Evolutionary conservation across 148 eudicot species (phyloP), one percentile per base, ranked within the genome.

Genomic region (Spergularia bocconei): DNA sequence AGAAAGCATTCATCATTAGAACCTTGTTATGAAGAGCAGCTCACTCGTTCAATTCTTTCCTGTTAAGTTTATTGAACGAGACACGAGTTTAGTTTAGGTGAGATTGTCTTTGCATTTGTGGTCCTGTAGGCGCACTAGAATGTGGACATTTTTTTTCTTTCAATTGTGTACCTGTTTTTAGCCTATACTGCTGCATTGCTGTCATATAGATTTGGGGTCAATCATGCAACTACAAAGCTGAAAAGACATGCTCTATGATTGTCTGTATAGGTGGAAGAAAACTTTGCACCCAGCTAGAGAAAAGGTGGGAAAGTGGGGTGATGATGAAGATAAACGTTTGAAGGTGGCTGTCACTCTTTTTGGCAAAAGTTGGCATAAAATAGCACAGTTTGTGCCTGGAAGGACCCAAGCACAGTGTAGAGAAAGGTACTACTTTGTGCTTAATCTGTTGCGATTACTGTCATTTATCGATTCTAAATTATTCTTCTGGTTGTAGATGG

Each of bases 391-490:
- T 84, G 96, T 94, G 53, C 89, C 91, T 79, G 98, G 98, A 52
- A 82, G 98, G 70, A 90, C 95, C 36, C 98, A 94, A 48, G 88
- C 76, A 51, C 97, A 92, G 59, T 94, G 97, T 77, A 86, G 98
- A 84, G 98, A 94, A 81, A 92, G 97, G 97, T 90, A 85, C 44
- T 23, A 29, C 9, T 15, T 64, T 56, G 53, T 55, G 33, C 66
- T 79, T 9, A 17, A 44, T 59, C n/a, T 65, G 6, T 17, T 39
- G 48, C 13, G 33, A 14, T 72, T 61, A 12, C n/a, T 62, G 52
- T 70, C 61, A 11, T 51, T 48, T 38, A 38, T 76, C 41, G 79
- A 53, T 33, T 67, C 70, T 67, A 21, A 68, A n/a, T 29, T 64
- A 11, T 41, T 70, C 70, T 72, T 73, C 70, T 73, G 70, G 76